Evolutionary conservation across 2,329 filamentous ascomycete genomes (phyloP), one percentile per base, ranked within the genome.

Genomic region (Pseudogymnoascus sp.): DNA sequence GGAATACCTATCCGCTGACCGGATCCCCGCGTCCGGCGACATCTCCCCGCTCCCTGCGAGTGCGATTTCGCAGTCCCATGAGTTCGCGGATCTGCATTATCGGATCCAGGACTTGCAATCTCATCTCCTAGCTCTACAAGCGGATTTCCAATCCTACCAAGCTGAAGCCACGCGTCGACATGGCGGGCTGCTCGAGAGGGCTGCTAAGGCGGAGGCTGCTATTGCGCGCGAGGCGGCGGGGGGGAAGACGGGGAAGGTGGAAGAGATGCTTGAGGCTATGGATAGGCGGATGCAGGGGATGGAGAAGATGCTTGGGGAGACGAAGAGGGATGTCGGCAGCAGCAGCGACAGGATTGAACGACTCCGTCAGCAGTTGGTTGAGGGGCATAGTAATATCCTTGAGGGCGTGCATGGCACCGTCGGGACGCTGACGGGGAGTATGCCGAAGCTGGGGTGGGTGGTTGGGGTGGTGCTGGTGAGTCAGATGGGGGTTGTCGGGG

Each of bases 1-100:
- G 14, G 74, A 77, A 51, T 66, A 70, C 14, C 77, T 79, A 60
- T 76, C 78, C 65, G 76, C 78, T 23, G 71, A 75, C 54, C 73
- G 83, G 51, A 77, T 80, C 51, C 83, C 86, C 70, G 69, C 78
- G 64, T 73, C 77, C 36, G 75, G 83, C 61, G 78, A 82, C 57
- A 71, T 73, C 34, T 81, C 82, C 71, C 76, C 77, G 51, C 82
- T 81, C 68, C 72, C 74, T 23, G 72, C 72, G 2, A 76, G 70
- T 66, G 75, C 76, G 73, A 76, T 67, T 74, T 79, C 71, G 70
- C 75, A 79, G 1, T 77, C 79, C 41, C 76, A 80, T 63, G 92
- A 96, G 75, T 93, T 97, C 73, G 82, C 83, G 36, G 93, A 97
- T 73, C 82, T 98, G 13, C 89, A 96, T 79, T 89, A 89, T 78